Evolutionary conservation across 2,329 filamentous ascomycete genomes (phyloP).

Genomic region (Colletotrichum melonis): DNA sequence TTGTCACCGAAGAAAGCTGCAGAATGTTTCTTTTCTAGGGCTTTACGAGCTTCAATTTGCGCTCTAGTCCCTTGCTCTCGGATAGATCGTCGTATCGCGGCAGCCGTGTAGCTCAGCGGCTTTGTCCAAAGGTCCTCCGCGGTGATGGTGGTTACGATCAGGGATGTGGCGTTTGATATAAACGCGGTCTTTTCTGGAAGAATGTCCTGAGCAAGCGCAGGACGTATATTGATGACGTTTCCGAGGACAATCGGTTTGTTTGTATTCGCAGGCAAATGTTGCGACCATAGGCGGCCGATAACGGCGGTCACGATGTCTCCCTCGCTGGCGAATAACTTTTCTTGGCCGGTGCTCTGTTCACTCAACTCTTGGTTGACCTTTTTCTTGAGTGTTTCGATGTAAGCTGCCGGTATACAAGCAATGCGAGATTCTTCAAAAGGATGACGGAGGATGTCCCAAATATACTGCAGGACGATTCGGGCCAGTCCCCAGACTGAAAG

Average conservation of each 20-base stretch:
- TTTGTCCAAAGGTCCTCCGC: conserved; percentile 30
- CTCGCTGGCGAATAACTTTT: conserved; percentile 53
- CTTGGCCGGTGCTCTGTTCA: neutral
- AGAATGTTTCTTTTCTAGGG: conserved; percentile 28
- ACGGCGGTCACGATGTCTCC: conserved; percentile 56
- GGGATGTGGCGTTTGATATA: conserved; percentile 10
- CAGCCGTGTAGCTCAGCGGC: conserved; percentile 43
- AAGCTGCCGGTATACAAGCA: neutral
- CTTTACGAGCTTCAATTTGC: conserved; percentile 42
- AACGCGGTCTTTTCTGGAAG: neutral
- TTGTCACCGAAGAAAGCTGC: conserved; percentile 44
- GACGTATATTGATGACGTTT: conserved; percentile 24
- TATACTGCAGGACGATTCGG: neutral
- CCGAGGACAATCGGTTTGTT: conserved; percentile 36
- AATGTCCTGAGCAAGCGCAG: neutral
- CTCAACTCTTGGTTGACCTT: conserved; percentile 23
- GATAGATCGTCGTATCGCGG: conserved; percentile 44
- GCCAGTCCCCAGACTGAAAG: neutral
- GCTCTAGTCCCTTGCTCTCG: conserved; percentile 45
- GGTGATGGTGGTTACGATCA: conserved; percentile 35
- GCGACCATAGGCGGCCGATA: conserved; percentile 40
- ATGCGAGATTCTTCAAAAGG: neutral
- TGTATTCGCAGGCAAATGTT: conserved; percentile 25
- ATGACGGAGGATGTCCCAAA: neutral
- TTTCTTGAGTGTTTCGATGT: conserved; percentile 38